Evolutionary conservation across 352 stramenopile species (phyloP), one percentile per base, ranked within the genome.

Genomic region (Pythium insidiosum): DNA sequence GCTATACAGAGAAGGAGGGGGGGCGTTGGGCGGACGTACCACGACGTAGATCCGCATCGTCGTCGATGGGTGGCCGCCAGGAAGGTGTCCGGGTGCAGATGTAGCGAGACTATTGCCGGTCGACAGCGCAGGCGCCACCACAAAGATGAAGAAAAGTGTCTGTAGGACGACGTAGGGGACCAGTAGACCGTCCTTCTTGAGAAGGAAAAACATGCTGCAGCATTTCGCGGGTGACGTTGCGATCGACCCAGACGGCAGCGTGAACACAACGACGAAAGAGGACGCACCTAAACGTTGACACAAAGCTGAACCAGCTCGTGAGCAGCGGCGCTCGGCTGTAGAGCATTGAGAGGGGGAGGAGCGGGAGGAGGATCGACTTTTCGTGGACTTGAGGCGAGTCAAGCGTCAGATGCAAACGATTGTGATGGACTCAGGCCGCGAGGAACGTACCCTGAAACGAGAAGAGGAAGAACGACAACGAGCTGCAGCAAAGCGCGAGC

Each of bases 401-500:
- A n/a, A n/a, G n/a, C n/a, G n/a, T n/a, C n/a, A n/a, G n/a, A n/a
- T n/a, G n/a, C n/a, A n/a, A n/a, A n/a, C n/a, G n/a, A n/a, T n/a
- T n/a, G n/a, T n/a, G n/a, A n/a, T n/a, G n/a, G n/a, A n/a, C n/a
- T n/a, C n/a, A n/a, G n/a, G n/a, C n/a, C n/a, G n/a, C n/a, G n/a
- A 2, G 4, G 18, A 16, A 26, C 30, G 6, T 41, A 87, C 74
- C 73, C 90, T 98, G 94, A 61, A 97, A 98, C n/a, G 88, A 97
- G 34, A 96, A 97, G 36, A 98, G 68, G 60, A 98, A 98, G 50
- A 98, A 98, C 30, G 86, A 81, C 6, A 98, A 62, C 6, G 90
- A 91, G 34, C 76, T 94, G 39, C 86, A 90, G 22, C 66, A 73
- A 20, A 92, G 64, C 6, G 84, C 85, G 26, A 94, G 67, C 15